Evolutionary conservation across 139 green algal genomes (phyloP), one percentile per base, ranked within the genome.

Genomic region (Gonium pectorale): DNA sequence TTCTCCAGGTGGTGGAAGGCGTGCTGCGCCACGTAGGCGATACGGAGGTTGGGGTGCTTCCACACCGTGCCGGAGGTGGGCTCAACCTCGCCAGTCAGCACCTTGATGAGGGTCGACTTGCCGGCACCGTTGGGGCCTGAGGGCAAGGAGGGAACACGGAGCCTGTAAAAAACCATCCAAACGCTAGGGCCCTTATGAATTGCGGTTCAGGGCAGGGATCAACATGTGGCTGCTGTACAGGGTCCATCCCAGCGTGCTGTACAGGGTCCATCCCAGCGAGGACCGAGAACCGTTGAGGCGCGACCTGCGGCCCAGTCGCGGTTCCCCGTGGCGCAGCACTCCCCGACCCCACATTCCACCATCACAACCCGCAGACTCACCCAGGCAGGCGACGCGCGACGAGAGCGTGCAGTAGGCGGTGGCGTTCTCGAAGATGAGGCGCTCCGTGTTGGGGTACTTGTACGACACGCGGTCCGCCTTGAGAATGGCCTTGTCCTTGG

Each of bases 1-100:
- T 97, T 87, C 94, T 99, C 96, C 27, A 99, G 92, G 90, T 98
- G 96, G 92, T 98, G 96, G 92, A 99, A 98, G 4, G 96, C 95
- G 74, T 87, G 90, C 88, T 92, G 86, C 26, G 96, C 96, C 26
- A 99, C 96, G 85, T 99, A 99, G 46, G 96, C 96, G 56, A 98
- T 95, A 68, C 96, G 95, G 91, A 97, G 89, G 92, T 97, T 98
- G 83, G 96, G 96, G 91, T 99, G 96, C 90, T 94, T 94, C 94
- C 95, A 98, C 29, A 96, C 92, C 6, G 87, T 95, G 74, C 96
- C 96, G 46, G 87, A 75, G 11, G 81, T 88, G n/a, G 94, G 85
- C 88, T 97, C 93, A 6, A 92, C 70, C 92, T 99, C 96, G 29
- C 80, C 80, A 11, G 83, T 88, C 51, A 96, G 88, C 67, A 97